A percentile compares a stretch with the other conserved stretches of the same genome.
Evolutionary conservation across 108 stramenopile species (phyloP).

Genomic region (Discostella stelligeroides): DNA sequence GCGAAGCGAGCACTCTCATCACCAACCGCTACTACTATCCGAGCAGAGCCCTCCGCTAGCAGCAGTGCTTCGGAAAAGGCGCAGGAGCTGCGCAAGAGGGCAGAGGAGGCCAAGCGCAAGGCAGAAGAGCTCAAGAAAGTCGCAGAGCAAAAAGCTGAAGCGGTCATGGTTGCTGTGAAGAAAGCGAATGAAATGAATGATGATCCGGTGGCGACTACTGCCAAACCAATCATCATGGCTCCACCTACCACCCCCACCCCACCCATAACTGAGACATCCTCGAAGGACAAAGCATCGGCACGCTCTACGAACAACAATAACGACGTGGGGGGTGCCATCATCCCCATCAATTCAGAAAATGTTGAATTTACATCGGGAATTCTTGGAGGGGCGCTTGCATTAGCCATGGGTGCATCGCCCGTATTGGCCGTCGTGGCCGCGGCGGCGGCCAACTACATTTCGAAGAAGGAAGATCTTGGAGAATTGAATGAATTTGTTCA

Average conservation of each 20-base stretch:
- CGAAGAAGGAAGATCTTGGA: slow-evolving; percentile 49
- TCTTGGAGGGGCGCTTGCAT: slow-evolving; percentile 38
- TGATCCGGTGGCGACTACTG: background rate
- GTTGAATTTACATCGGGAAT: slow-evolving; percentile 54
- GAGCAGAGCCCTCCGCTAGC: background rate
- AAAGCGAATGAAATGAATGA: slow-evolving; percentile 22
- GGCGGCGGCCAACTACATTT: slow-evolving; percentile 52
- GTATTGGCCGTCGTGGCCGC: slow-evolving; percentile 41
- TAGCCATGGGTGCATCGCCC: slow-evolving; percentile 33
- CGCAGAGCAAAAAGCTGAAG: slow-evolving; percentile 40
- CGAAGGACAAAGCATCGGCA: slow-evolving; percentile 12
- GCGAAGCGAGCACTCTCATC: slow-evolving; percentile 5
- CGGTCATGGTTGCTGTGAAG: slow-evolving; percentile 44
- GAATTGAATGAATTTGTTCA: slow-evolving; percentile 51
- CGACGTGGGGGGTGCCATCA: slow-evolving; percentile 30
- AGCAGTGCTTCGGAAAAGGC: slow-evolving; percentile 50
- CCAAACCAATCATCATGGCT: slow-evolving; percentile 1
- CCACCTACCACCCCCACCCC: slow-evolving; percentile 9
- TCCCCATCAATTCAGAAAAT: slow-evolving; percentile 50
- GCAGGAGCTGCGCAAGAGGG: slow-evolving; percentile 28
- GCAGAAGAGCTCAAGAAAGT: slow-evolving; percentile 42
- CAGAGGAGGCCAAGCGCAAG: slow-evolving; percentile 48
- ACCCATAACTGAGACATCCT: too few relatives aligned
- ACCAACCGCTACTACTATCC: slow-evolving; percentile 9
- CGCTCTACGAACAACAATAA: slow-evolving; percentile 13